Evolutionary conservation across 2,329 filamentous ascomycete genomes (phyloP).

Genomic region (Sclerotinia spermophila): DNA sequence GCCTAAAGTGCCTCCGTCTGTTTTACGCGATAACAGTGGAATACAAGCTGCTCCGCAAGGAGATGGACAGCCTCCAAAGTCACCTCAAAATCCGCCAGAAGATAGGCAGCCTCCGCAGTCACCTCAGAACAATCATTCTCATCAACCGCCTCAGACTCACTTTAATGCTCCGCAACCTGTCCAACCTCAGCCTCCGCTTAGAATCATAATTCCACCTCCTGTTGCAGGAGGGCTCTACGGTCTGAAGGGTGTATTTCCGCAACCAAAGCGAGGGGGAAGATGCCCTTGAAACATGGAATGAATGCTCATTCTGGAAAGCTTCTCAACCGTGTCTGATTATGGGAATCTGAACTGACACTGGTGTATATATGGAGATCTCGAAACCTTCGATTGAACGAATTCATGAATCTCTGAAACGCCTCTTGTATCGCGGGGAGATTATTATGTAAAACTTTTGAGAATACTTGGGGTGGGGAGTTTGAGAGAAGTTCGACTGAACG

Average conservation of each 20-base stretch:
- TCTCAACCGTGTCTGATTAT: neutral
- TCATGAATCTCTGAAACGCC: neutral
- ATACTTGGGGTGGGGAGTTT: neutral
- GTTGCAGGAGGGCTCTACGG: slow-evolving; percentile 1
- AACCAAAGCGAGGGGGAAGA: neutral
- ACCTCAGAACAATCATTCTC: neutral
- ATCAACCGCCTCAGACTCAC: neutral
- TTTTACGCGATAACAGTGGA: neutral
- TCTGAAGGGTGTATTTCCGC: neutral
- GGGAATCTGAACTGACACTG: neutral
- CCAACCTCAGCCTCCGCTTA: neutral
- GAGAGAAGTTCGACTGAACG: neutral
- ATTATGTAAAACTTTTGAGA: neutral
- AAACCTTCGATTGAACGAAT: neutral
- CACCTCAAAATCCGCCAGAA: neutral
- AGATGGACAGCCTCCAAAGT: neutral
- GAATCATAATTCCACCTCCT: neutral
- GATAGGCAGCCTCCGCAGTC: neutral
- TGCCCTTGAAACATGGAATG: too few species aligned
- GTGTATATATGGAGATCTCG: neutral
- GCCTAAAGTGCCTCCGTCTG: neutral
- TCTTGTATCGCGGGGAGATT: neutral
- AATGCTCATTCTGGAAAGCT: neutral
- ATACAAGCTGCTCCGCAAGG: neutral
- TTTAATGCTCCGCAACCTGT: neutral